phyloP scores from a whole-genome alignment of 2,329 filamentous ascomycete species.

The Phyllosticta ampelicida region DNA sequence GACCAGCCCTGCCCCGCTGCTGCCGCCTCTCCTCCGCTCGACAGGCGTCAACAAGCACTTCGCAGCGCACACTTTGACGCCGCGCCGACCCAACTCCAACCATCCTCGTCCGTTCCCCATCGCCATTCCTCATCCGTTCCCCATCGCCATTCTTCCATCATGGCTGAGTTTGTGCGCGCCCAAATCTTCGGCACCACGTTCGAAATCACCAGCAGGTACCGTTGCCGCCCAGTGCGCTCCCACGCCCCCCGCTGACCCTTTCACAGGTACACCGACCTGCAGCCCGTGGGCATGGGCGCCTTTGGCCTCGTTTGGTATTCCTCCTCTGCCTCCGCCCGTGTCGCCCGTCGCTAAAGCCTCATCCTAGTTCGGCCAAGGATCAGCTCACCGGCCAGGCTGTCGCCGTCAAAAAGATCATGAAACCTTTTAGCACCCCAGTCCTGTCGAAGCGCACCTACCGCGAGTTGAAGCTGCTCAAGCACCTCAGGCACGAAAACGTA shows the following conservation, averaged over 20 bases:
- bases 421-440: slow-evolving; percentile 98
- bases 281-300: slow-evolving; percentile 97
- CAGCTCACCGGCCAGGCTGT: slow-evolving; percentile 96
- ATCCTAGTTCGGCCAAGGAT: slow-evolving; percentile 71
- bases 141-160: slow-evolving; percentile 38
- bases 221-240: slow-evolving; percentile 15
- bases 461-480: slow-evolving; percentile 94
- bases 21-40: slow-evolving; percentile 4
- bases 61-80: background rate
- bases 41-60: background rate
- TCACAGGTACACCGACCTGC: slow-evolving; percentile 85
- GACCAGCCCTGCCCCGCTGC: slow-evolving; percentile 5
- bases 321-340: slow-evolving; percentile 8
- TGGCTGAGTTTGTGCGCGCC: slow-evolving; percentile 98
- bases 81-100: background rate
- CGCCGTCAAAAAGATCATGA: slow-evolving; percentile 99
- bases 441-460: slow-evolving; percentile 95
- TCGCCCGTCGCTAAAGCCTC: slow-evolving; percentile 9
- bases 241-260: slow-evolving; percentile 15
- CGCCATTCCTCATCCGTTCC: slow-evolving; percentile 1
- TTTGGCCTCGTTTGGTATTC: slow-evolving; percentile 92
- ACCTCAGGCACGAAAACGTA: slow-evolving; percentile 94
- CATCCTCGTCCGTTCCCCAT: too few relatives aligned
- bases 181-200: slow-evolving; percentile 99
- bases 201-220: slow-evolving; percentile 95